Evolutionary conservation across 257 asterid species (phyloP).

Genomic region (Solanum etuberosum): DNA sequence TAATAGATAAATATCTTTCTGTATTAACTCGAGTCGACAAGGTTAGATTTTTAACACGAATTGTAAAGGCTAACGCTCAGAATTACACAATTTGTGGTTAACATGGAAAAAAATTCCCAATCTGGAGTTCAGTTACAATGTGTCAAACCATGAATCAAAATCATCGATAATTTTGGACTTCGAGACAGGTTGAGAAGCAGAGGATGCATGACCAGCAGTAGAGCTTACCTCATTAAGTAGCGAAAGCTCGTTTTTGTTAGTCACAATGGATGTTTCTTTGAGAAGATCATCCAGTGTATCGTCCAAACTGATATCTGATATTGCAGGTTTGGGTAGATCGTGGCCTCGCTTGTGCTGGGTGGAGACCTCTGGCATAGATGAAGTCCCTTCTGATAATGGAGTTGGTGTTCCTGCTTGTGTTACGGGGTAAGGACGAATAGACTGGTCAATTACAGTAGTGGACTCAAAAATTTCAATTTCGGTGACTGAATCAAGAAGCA

Average conservation of each 20-base stretch:
- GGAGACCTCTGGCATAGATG: slow-evolving; percentile 7
- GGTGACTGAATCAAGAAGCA: slow-evolving; percentile 57
- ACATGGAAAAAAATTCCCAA: background rate
- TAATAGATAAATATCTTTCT: too few relatives aligned
- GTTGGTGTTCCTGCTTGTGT: background rate
- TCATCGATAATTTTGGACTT: slow-evolving; percentile 55
- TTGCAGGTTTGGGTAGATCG: background rate
- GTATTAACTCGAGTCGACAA: background rate
- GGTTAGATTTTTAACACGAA: background rate
- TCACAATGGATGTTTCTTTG: slow-evolving; percentile 32
- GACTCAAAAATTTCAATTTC: slow-evolving; percentile 29
- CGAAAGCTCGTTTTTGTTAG: background rate
- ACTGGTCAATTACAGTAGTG: background rate
- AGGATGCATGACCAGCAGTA: background rate
- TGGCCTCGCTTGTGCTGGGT: slow-evolving; percentile 13
- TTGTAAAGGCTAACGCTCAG: background rate
- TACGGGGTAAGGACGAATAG: background rate
- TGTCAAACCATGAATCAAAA: slow-evolving; percentile 84
- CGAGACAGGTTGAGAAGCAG: slow-evolving; percentile 16
- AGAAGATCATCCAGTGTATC: slow-evolving; percentile 48
- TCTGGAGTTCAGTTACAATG: slow-evolving; percentile 13
- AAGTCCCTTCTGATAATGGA: background rate
- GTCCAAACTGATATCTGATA: slow-evolving; percentile 7
- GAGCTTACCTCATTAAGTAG: slow-evolving; percentile 7
- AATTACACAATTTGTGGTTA: background rate